Conservation (phyloP, 140 eudicot genomes). For the Ambrosia hybrid region DNA sequence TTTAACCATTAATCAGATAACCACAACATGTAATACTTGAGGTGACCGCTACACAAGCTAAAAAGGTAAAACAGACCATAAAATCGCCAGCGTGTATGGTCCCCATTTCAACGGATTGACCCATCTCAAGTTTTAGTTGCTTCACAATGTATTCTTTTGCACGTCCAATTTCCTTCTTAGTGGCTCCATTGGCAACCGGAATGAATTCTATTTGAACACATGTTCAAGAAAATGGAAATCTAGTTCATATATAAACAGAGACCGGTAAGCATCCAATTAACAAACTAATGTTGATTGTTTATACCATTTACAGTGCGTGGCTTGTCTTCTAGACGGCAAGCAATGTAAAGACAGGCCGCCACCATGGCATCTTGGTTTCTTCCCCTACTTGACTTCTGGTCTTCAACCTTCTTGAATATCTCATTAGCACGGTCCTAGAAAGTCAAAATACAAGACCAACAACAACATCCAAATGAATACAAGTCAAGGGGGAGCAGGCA, state of each 20-base stretch:
- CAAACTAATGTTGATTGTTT: conserved; percentile 7
- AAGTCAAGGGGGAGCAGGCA: neutral
- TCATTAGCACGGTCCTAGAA: conserved; percentile 66
- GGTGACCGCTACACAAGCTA: neutral
- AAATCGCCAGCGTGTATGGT: conserved; percentile 61
- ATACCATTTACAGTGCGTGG: conserved; percentile 66
- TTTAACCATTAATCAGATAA: conserved; percentile 3
- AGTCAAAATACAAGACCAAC: neutral
- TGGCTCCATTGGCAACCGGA: conserved; percentile 62
- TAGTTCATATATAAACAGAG: conserved; percentile 15
- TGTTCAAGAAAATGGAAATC: conserved; percentile 8
- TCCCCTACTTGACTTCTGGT: conserved; percentile 59
- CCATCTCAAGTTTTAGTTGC: conserved; percentile 61
- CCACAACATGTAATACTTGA: neutral
- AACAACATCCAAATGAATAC: neutral
- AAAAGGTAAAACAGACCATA: conserved; percentile 36
- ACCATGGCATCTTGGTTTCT: conserved; percentile 60
- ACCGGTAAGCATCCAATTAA: conserved; percentile 13
- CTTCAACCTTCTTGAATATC: conserved; percentile 70
- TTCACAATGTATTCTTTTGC: conserved; percentile 57
- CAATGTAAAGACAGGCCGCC: conserved; percentile 68
- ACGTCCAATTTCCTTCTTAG: conserved; percentile 62
- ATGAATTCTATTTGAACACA: conserved; percentile 51
- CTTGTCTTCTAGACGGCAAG: conserved; percentile 63
- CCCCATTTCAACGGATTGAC: conserved; percentile 53